Evolutionary conservation across 2,329 filamentous ascomycete genomes (phyloP).

Genomic region (Trichoderma gracile): DNA sequence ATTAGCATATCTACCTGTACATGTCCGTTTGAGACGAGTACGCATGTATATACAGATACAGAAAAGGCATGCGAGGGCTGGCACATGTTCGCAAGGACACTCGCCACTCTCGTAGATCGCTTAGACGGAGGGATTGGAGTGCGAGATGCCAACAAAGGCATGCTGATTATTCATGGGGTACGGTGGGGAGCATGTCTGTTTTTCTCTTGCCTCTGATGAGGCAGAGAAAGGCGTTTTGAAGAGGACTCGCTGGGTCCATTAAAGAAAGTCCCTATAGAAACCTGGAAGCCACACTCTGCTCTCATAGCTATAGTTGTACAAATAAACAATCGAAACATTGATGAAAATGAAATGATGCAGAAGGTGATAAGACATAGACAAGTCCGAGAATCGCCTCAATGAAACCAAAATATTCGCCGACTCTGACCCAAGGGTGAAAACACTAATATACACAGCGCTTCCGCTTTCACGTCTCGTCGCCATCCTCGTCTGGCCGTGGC

Average conservation of each 20-base stretch:
- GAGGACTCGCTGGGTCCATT: constrained; percentile 6
- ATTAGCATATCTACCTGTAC: neutral
- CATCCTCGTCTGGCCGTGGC: constrained; percentile 54
- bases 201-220: no score
- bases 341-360: neutral
- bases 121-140: neutral
- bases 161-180: neutral
- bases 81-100: neutral
- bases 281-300: constrained; percentile 21
- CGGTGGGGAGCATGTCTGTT: no score
- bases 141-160: neutral
- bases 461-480: constrained; percentile 45
- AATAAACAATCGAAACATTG: constrained; percentile 12
- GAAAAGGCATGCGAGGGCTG: neutral
- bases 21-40: neutral
- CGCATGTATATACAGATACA: constrained; percentile 3
- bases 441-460: neutral
- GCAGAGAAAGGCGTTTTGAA: constrained; percentile 1
- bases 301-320: constrained; percentile 27
- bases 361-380: neutral
- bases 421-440: no score
- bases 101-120: neutral
- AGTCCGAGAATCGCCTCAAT: neutral
- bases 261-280: constrained; percentile 8
- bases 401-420: neutral